phyloP scores from a whole-genome alignment of 75 land plant genomes.

The Selaginella moellendorffii region DNA sequence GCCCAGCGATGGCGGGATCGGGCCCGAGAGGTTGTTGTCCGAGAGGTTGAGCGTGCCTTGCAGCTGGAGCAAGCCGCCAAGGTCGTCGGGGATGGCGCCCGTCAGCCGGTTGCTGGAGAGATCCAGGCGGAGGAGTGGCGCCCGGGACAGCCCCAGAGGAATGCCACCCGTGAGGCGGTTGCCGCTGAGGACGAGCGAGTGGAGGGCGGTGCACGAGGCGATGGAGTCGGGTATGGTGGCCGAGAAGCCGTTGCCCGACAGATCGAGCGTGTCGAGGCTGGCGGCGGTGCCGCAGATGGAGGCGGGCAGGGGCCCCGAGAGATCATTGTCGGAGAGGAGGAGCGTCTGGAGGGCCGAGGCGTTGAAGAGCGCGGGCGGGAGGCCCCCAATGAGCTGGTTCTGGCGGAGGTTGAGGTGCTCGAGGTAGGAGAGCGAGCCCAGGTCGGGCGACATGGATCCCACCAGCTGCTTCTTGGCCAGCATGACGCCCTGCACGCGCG shows the following conservation, averaged over 20 bases:
- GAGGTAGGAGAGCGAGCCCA: slow-evolving; percentile 19
- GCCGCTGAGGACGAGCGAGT: slow-evolving; percentile 29
- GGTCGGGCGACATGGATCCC: neutral
- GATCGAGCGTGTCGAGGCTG: slow-evolving; percentile 22
- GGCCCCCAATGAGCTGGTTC: slow-evolving; percentile 1
- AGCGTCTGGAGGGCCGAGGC: neutral
- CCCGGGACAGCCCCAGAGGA: slow-evolving; percentile 30
- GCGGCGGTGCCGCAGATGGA: neutral
- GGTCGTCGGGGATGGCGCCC: slow-evolving; percentile 36
- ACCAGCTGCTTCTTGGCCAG: slow-evolving; percentile 21
- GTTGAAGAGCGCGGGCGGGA: slow-evolving; percentile 2
- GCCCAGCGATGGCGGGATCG: slow-evolving; percentile 43
- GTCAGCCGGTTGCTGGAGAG: slow-evolving; percentile 51
- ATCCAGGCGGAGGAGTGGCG: slow-evolving; percentile 36
- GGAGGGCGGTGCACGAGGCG: slow-evolving; percentile 18
- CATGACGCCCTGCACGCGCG: slow-evolving; percentile 28
- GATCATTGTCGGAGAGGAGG: neutral
- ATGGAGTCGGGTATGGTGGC: slow-evolving; percentile 32
- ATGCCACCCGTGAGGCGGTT: slow-evolving; percentile 43
- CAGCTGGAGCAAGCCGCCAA: slow-evolving; percentile 24
- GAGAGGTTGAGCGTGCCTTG: slow-evolving; percentile 38
- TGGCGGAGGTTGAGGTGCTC: slow-evolving; percentile 11
- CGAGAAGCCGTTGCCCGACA: slow-evolving; percentile 52
- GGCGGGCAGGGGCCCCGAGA: neutral
- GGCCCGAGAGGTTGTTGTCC: slow-evolving; percentile 38